Evolutionary conservation across 345 rosid genomes (phyloP).

Genomic region (Microthlaspi erraticum): DNA sequence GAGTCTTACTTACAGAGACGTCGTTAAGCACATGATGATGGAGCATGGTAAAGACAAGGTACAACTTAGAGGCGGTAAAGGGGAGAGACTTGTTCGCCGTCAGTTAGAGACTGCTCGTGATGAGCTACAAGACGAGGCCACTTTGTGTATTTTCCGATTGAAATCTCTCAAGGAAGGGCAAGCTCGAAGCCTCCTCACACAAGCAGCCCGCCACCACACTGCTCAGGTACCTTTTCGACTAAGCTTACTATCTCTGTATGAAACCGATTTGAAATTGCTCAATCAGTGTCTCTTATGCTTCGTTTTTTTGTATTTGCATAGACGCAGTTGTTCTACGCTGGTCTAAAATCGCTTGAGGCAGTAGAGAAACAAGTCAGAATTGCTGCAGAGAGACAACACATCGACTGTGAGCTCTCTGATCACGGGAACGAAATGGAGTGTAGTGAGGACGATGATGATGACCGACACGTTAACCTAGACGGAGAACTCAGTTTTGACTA

Average conservation of each 20-base stretch:
- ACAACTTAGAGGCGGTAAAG: slow-evolving; percentile 68
- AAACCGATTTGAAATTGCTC: slow-evolving; percentile 8
- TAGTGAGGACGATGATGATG: slow-evolving; percentile 57
- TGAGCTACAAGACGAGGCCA: slow-evolving; percentile 82
- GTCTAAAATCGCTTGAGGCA: slow-evolving; percentile 83
- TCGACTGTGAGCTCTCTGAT: slow-evolving; percentile 72
- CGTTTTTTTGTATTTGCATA: slow-evolving; percentile 43
- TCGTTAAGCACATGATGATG: slow-evolving; percentile 67
- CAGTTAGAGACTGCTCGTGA: slow-evolving; percentile 77
- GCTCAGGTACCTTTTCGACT: slow-evolving; percentile 71
- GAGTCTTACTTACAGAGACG: slow-evolving; percentile 54
- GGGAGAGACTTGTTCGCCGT: slow-evolving; percentile 59
- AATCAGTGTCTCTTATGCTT: slow-evolving; percentile 14
- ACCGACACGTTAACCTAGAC: slow-evolving; percentile 52
- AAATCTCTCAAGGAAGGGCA: slow-evolving; percentile 96
- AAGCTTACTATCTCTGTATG: slow-evolving; percentile 16
- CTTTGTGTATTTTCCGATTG: slow-evolving; percentile 77
- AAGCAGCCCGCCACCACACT: slow-evolving; percentile 93
- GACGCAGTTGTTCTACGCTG: slow-evolving; percentile 80
- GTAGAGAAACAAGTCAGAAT: slow-evolving; percentile 69
- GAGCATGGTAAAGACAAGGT: slow-evolving; percentile 85
- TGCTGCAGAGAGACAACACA: slow-evolving; percentile 78
- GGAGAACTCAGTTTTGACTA: slow-evolving; percentile 93
- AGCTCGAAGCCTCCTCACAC: slow-evolving; percentile 88
- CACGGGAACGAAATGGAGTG: slow-evolving; percentile 68